phyloP scores from a whole-genome alignment of 129 eudicot genomes.

The Ambrosia artemisiifolia region DNA sequence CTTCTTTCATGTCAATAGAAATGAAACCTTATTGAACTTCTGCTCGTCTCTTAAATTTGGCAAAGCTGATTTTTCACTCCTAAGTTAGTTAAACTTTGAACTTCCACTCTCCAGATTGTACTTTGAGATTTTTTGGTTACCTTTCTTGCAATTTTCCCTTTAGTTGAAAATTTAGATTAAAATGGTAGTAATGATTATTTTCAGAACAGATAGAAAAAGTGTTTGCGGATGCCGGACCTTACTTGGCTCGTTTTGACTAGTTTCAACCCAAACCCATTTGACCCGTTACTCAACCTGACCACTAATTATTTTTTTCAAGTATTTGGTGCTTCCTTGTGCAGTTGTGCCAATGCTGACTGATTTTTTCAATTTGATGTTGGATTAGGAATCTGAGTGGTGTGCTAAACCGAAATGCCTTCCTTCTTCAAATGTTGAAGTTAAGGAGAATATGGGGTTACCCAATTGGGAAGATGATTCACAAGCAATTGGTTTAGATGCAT shows the following conservation, averaged over 20 bases:
- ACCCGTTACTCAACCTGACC: not conserved
- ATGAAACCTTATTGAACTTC: too few relatives aligned
- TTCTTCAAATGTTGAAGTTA: conserved; percentile 22
- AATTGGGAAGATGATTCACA: conserved; percentile 55
- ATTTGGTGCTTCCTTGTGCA: not conserved
- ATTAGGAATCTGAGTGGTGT: conserved; percentile 38
- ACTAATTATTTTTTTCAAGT: not conserved
- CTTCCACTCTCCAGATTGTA: too few relatives aligned
- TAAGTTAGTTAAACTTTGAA: too few relatives aligned
- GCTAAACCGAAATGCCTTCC: conserved; percentile 27
- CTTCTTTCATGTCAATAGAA: too few relatives aligned
- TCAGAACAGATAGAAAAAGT: not conserved
- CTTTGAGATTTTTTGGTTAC: not conserved
- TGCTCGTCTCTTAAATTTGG: too few relatives aligned
- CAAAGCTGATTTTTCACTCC: too few relatives aligned
- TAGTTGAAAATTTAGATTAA: not conserved
- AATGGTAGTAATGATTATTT: not conserved
- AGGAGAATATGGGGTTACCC: conserved; percentile 26
- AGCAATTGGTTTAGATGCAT: conserved; percentile 35
- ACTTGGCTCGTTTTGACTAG: not conserved
- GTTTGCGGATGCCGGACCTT: not conserved
- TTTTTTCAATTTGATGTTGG: conserved; percentile 8
- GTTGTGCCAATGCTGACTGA: conserved; percentile 6
- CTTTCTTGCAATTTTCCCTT: not conserved
- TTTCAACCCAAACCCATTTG: not conserved